Evolutionary conservation across 148 eudicot species (phyloP).

Genomic region (Cornus florida): DNA sequence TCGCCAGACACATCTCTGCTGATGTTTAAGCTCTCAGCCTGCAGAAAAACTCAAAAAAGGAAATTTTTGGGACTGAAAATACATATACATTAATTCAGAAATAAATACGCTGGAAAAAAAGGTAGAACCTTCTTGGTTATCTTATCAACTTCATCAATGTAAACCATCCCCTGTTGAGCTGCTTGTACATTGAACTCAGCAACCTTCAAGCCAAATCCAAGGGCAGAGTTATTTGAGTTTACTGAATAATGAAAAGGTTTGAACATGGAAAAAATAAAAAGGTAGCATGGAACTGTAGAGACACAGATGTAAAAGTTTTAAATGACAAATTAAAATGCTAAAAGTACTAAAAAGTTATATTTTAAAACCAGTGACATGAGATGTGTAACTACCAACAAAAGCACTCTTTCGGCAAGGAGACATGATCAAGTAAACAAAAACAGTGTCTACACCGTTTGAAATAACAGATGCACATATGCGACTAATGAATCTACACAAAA

Average conservation of each 20-base stretch:
- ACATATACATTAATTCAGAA: background rate
- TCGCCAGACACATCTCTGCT: slow-evolving; percentile 97
- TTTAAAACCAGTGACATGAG: background rate
- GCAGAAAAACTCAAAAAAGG: slow-evolving; percentile 14
- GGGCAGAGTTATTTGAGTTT: slow-evolving; percentile 7
- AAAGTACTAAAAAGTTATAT: too few species aligned
- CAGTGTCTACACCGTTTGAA: background rate
- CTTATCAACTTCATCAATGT: slow-evolving; percentile 95
- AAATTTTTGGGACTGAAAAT: background rate
- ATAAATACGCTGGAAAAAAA: background rate
- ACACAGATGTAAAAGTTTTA: background rate
- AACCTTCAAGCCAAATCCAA: slow-evolving; percentile 46
- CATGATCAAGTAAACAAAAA: slow-evolving; percentile 2
- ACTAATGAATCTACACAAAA: too few species aligned
- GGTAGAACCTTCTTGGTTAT: slow-evolving; percentile 80
- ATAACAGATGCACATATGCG: background rate
- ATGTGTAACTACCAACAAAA: background rate
- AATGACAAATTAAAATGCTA: too few species aligned
- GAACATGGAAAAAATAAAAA: slow-evolving; percentile 2
- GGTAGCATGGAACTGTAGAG: background rate
- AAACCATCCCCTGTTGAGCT: slow-evolving; percentile 92
- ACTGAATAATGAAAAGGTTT: background rate
- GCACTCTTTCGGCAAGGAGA: background rate
- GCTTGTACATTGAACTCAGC: slow-evolving; percentile 88
- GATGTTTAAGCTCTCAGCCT: slow-evolving; percentile 81